Base-by-base conservation (phyloP, 2,329 filamentous ascomycete species). In the Ramichloridium luteum region DNA sequence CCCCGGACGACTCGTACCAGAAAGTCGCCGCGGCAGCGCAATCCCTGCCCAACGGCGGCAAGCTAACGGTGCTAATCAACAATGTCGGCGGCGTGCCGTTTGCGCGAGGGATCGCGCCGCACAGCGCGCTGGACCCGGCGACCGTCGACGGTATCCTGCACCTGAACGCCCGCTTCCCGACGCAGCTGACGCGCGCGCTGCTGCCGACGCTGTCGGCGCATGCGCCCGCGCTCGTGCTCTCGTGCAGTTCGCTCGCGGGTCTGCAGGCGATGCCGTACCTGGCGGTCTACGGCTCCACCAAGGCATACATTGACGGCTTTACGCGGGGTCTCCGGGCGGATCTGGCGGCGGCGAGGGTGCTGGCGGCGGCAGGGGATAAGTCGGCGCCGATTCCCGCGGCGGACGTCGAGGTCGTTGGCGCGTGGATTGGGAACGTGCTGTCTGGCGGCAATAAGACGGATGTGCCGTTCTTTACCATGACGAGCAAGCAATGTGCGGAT, bases 11-110 rank as follows among this genome's bases (percentile, higher is more conserved):
- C 16, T 30, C 41, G 2, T 36, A 46, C 3, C 38, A 56, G 12
- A 36, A 45, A 6, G 37, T 38, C 9, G 45, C 48, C 23, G 32
- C 26, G 12, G 29, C 28, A 3, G 25, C 18, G 5, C 4, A 32
- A 13, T 16, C 16, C 3, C 38, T 11, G 35, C 37, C 27, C 31
- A 45, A 16, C 22, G 37, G n/a, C 16, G 34, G 26, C 20, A 49
- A 62, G 35, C 45, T 74, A 28, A 67, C 60, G 2, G 50, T 73
- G 2, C 49, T 74, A 20, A 51, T 74, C 42, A 73, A 73, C 50
- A 73, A 72, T 45, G 62, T 67, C 1, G 68, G 67, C 11, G 63
- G 63, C 6, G 31, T 35, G 17, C 27, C 25, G 4, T 13, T 23
- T 2, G 30, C 5, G 20, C 37, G 9, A 18, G 29, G 28, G 23